phyloP scores from a whole-genome alignment of 306 rosid genomes.

The Quercus rubra region DNA sequence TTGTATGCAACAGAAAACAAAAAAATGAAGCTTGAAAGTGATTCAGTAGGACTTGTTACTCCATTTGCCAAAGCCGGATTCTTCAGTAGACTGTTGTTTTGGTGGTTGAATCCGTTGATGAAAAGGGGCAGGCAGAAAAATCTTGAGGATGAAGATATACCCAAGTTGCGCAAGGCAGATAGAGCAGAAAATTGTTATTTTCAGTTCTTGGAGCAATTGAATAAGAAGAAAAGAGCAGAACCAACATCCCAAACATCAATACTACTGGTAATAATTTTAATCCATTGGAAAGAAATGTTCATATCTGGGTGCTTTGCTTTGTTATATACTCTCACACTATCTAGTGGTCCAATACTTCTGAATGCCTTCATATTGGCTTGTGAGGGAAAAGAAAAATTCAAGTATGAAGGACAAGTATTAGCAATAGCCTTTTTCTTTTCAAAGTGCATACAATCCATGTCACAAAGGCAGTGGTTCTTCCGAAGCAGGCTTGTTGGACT shows the following conservation, averaged over 20 bases:
- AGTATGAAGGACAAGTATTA: slow-evolving; percentile 61
- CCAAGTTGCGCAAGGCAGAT: slow-evolving; percentile 29
- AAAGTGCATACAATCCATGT: slow-evolving; percentile 52
- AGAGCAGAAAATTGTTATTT: too few relatives aligned
- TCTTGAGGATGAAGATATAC: slow-evolving; percentile 50
- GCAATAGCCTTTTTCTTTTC: slow-evolving; percentile 48
- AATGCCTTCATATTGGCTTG: slow-evolving; percentile 68
- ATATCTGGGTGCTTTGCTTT: too few relatives aligned
- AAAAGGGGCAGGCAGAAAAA: slow-evolving; percentile 12
- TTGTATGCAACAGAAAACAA: too few relatives aligned
- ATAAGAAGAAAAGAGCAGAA: too few relatives aligned
- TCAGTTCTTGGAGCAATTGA: background rate
- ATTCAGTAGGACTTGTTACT: slow-evolving; percentile 24
- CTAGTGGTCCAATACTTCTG: slow-evolving; percentile 21
- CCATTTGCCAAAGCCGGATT: slow-evolving; percentile 60
- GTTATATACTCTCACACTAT: too few relatives aligned
- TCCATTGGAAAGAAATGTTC: too few relatives aligned
- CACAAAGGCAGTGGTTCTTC: slow-evolving; percentile 83
- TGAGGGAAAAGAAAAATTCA: slow-evolving; percentile 61
- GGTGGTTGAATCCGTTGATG: slow-evolving; percentile 92
- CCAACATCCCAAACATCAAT: too few relatives aligned
- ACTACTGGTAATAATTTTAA: too few relatives aligned
- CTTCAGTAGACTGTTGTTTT: slow-evolving; percentile 46
- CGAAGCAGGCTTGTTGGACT: slow-evolving; percentile 53
- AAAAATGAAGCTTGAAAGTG: too few relatives aligned